Evolutionary conservation across 2,329 filamentous ascomycete species (phyloP).

Genomic region (Chaetomium globosum): DNA sequence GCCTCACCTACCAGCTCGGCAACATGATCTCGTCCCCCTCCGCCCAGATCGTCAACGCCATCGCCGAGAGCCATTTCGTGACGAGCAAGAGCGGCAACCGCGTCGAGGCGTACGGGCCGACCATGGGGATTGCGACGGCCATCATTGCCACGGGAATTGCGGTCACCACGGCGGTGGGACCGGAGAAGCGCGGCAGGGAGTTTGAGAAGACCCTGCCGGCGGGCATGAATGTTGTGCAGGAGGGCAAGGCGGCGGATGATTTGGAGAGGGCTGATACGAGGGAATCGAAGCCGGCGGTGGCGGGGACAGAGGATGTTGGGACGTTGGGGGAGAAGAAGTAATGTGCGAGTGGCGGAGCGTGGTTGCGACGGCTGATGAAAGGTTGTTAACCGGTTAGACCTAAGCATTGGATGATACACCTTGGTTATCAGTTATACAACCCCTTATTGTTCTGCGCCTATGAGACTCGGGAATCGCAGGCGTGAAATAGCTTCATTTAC

Average conservation of each 20-base stretch:
- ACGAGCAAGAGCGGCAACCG: constrained; percentile 55
- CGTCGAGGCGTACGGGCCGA: constrained; percentile 72
- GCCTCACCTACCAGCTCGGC: constrained; percentile 72
- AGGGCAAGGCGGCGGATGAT: constrained; percentile 22
- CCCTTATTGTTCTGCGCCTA: no score
- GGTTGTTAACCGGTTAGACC: background rate
- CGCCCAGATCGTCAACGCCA: constrained; percentile 75
- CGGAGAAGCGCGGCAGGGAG: constrained; percentile 70
- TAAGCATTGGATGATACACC: background rate
- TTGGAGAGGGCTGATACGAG: constrained; percentile 25
- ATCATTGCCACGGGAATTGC: constrained; percentile 74
- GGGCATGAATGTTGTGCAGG: constrained; percentile 43
- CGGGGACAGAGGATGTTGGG: constrained; percentile 7
- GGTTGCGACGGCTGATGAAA: background rate
- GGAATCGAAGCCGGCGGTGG: constrained; percentile 8
- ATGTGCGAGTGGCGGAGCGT: background rate
- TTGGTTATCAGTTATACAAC: background rate
- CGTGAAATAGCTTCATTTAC: no score
- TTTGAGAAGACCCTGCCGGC: constrained; percentile 65
- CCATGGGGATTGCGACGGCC: constrained; percentile 74
- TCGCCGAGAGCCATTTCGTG: constrained; percentile 65
- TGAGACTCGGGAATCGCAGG: no score
- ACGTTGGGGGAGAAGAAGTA: constrained; percentile 1
- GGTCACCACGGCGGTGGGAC: constrained; percentile 68
- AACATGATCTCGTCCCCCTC: constrained; percentile 74